A percentile compares a stretch with the other conserved stretches of the same genome.
phyloP scores from a whole-genome alignment of 345 rosid species.

The Eucalyptus erythrocorys region DNA sequence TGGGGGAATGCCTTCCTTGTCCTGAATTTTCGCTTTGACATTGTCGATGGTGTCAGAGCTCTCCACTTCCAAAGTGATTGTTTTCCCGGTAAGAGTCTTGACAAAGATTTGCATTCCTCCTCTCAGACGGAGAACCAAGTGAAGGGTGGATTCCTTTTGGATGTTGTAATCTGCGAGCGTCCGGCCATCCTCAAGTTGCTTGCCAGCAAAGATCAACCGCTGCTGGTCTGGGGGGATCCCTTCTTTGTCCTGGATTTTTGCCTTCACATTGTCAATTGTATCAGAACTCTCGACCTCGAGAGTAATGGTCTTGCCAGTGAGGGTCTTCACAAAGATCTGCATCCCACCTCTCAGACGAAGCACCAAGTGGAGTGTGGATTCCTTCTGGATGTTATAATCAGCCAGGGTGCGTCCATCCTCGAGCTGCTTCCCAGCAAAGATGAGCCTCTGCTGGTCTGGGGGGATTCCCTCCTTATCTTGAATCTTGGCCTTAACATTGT shows the following conservation, averaged over 20 bases:
- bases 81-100: constrained; percentile 9
- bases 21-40: constrained; percentile 8
- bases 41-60: constrained; percentile 10
- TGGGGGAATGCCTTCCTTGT: constrained; percentile 10
- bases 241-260: background rate
- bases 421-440: constrained; percentile 36
- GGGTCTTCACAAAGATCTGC: constrained; percentile 15
- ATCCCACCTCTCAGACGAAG: constrained; percentile 6
- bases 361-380: constrained; percentile 35
- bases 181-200: background rate
- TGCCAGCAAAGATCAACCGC: background rate
- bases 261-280: background rate
- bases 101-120: constrained; percentile 15
- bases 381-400: constrained; percentile 38
- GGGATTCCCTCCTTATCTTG: constrained; percentile 47
- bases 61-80: constrained; percentile 9
- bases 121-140: background rate
- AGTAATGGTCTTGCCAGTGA: constrained; percentile 11
- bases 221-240: background rate
- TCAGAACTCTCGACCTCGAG: constrained; percentile 7
- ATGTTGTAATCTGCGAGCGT: background rate
- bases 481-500: constrained; percentile 35
- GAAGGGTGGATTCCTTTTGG: background rate
- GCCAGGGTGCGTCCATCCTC: constrained; percentile 41
- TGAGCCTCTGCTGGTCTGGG: constrained; percentile 33